A percentile compares a stretch with the other conserved stretches of the same genome.
Evolutionary conservation across 495 filamentous ascomycete species (phyloP).

Genomic region (Hypoxylon cercidicola): DNA sequence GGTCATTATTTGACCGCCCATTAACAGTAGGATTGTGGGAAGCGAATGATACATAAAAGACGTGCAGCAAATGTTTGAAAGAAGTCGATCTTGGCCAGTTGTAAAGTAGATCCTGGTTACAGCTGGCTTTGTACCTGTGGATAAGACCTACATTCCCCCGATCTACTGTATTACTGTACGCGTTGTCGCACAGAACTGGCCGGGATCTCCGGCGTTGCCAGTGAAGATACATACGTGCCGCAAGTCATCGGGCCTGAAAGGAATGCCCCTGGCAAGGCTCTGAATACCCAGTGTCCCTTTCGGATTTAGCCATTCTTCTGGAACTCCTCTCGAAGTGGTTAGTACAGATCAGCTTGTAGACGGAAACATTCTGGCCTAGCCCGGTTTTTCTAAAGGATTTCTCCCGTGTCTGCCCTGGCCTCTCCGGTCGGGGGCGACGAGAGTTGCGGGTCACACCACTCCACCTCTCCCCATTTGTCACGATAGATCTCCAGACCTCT

Average conservation of each 20-base stretch:
- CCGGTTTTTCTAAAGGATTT: slow-evolving; percentile 31
- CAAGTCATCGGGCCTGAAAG: slow-evolving; percentile 6
- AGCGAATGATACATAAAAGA: slow-evolving; percentile 4
- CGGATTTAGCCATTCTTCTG: slow-evolving; percentile 29
- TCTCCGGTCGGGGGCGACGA: slow-evolving; percentile 42
- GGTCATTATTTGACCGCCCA: slow-evolving; percentile 27
- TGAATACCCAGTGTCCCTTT: slow-evolving; percentile 17
- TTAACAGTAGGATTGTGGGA: slow-evolving; percentile 2
- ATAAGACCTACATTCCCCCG: neutral
- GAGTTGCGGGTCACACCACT: slow-evolving; percentile 39
- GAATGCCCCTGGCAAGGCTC: slow-evolving; percentile 7
- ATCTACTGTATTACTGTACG: neutral
- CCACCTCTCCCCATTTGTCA: slow-evolving; percentile 44
- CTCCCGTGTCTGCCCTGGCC: slow-evolving; percentile 30
- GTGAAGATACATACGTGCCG: slow-evolving; percentile 14
- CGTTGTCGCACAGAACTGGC: slow-evolving; percentile 30
- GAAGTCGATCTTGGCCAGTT: slow-evolving; percentile 15
- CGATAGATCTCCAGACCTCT: slow-evolving; percentile 44
- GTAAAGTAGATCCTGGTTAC: slow-evolving; percentile 16
- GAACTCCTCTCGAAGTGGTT: slow-evolving; percentile 15
- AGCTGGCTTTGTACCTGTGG: neutral
- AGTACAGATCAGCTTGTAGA: slow-evolving; percentile 9
- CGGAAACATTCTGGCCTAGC: slow-evolving; percentile 31
- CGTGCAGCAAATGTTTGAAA: slow-evolving; percentile 17
- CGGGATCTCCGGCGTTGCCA: slow-evolving; percentile 28